Evolutionary conservation across 352 stramenopile genomes (phyloP).

Genomic region (Globisporangium irregulare): DNA sequence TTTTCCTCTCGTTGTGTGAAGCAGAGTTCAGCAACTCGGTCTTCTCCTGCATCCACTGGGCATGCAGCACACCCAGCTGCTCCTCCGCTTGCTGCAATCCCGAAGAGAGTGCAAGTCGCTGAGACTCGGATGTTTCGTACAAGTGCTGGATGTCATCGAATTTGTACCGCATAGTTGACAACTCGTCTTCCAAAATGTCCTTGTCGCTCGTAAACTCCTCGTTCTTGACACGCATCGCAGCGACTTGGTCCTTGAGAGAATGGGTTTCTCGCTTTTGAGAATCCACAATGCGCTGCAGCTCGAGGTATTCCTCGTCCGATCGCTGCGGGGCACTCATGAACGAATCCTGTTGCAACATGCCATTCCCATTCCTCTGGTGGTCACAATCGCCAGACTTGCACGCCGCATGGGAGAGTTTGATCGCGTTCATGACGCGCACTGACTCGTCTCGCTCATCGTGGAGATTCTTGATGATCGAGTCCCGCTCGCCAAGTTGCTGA

Average conservation of each 20-base stretch:
- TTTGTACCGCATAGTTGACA: constrained; percentile 30
- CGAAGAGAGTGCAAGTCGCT: constrained; percentile 37
- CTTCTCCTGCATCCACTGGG: constrained; percentile 67
- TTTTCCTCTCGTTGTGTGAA: constrained; percentile 36
- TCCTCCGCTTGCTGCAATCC: constrained; percentile 49
- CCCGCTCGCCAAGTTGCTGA: constrained; percentile 50
- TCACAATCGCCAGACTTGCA: constrained; percentile 8
- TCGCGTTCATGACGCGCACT: constrained; percentile 35
- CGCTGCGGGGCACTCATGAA: neutral
- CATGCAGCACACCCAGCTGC: constrained; percentile 47
- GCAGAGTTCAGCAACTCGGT: constrained; percentile 31
- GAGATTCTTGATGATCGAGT: constrained; percentile 56
- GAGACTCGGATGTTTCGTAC: constrained; percentile 39
- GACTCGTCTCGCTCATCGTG: constrained; percentile 49
- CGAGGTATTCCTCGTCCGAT: constrained; percentile 19
- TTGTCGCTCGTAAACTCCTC: constrained; percentile 13
- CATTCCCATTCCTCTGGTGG: constrained; percentile 4
- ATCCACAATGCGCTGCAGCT: constrained; percentile 13
- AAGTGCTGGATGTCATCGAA: constrained; percentile 42
- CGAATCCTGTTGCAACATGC: neutral
- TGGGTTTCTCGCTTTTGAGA: neutral
- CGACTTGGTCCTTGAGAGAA: constrained; percentile 11
- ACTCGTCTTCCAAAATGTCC: constrained; percentile 17
- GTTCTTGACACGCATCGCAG: neutral
- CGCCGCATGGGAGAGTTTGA: constrained; percentile 33